phyloP scores from a whole-genome alignment of 768 basidiomycete genomes.

The Coprinellus micaceus region DNA sequence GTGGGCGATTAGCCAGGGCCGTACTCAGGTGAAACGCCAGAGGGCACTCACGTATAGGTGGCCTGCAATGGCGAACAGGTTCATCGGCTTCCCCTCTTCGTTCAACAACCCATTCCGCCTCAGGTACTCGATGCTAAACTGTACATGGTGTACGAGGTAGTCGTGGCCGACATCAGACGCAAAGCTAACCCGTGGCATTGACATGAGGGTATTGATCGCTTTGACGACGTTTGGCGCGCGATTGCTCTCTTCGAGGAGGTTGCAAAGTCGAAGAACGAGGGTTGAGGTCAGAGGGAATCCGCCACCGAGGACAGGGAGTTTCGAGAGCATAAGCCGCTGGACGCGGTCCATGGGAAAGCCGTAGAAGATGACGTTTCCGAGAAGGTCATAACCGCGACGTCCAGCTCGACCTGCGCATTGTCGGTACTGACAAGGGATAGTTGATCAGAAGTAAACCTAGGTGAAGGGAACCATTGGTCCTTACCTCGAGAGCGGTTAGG shows the following conservation, averaged over 20 bases:
- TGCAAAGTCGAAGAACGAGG: slow-evolving; percentile 60
- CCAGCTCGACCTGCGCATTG: slow-evolving; percentile 75
- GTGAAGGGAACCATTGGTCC: slow-evolving; percentile 12
- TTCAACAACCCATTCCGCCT: slow-evolving; percentile 54
- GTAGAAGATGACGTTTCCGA: slow-evolving; percentile 72
- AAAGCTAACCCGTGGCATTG: slow-evolving; percentile 58
- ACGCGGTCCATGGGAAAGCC: slow-evolving; percentile 62
- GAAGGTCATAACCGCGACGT: slow-evolving; percentile 64
- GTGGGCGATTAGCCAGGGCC: background rate
- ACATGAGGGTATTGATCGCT: slow-evolving; percentile 49
- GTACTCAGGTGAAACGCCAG: background rate
- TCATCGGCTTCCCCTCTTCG: slow-evolving; percentile 50
- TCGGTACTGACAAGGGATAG: slow-evolving; percentile 45
- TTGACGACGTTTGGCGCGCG: slow-evolving; percentile 44
- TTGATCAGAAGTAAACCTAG: slow-evolving; percentile 1
- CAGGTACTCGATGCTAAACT: slow-evolving; percentile 71
- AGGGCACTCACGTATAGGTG: slow-evolving; percentile 43
- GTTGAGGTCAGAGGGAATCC: slow-evolving; percentile 68
- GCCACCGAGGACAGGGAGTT: slow-evolving; percentile 56
- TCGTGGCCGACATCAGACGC: slow-evolving; percentile 49
- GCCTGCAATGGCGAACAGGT: slow-evolving; percentile 50
- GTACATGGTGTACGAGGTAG: slow-evolving; percentile 61
- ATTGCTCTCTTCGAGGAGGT: slow-evolving; percentile 59
- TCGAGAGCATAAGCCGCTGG: slow-evolving; percentile 61
- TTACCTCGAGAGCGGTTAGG: slow-evolving; percentile 57